A percentile compares a stretch with the other conserved stretches of the same genome.
These are phyloP conservation scores for Serendipita indica DNA, from an alignment of 768 basidiomycete genomes.

Conservation along the genomic window DNA sequence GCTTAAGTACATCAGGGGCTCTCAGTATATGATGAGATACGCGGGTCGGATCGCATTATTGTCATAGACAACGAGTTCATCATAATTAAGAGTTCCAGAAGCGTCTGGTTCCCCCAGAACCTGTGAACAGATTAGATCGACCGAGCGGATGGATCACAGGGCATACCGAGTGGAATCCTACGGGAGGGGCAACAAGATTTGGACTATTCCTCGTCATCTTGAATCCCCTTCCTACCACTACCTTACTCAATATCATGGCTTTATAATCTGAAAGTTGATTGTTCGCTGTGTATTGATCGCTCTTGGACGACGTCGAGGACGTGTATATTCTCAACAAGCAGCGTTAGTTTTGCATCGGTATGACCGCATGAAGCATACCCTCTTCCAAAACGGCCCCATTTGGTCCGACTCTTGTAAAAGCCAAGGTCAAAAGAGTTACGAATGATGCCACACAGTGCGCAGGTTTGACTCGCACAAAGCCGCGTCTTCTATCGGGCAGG, in stretches of 20 bases:
- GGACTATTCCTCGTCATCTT: conserved; percentile 46
- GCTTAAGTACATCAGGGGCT: too few relatives aligned
- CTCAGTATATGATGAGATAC: conserved; percentile 45
- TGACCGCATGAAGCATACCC: not conserved
- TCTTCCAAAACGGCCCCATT: conserved; percentile 25
- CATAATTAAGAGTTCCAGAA: conserved; percentile 49
- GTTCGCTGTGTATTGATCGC: conserved; percentile 51
- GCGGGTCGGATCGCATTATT: conserved; percentile 58
- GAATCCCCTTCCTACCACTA: conserved; percentile 29
- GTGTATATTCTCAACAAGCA: conserved; percentile 60
- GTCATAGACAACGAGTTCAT: conserved; percentile 51
- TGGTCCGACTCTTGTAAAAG: conserved; percentile 45
- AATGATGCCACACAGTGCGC: conserved; percentile 41
- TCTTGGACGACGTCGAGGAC: conserved; percentile 64
- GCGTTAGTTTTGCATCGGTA: not conserved
- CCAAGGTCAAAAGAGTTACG: conserved; percentile 43
- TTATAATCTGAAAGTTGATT: conserved; percentile 30
- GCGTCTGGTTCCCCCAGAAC: conserved; percentile 47
- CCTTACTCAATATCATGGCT: conserved; percentile 38
- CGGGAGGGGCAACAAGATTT: conserved; percentile 22
- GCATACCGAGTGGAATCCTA: not conserved
- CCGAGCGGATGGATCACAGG: conserved; percentile 21
- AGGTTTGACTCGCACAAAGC: conserved; percentile 35
- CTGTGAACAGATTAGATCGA: conserved; percentile 21
- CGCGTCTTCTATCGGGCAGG: conserved; percentile 24